A percentile compares a stretch with the other conserved stretches of the same genome.
Conservation (phyloP, 352 stramenopile genomes). For the Phytophthora ramorum region DNA sequence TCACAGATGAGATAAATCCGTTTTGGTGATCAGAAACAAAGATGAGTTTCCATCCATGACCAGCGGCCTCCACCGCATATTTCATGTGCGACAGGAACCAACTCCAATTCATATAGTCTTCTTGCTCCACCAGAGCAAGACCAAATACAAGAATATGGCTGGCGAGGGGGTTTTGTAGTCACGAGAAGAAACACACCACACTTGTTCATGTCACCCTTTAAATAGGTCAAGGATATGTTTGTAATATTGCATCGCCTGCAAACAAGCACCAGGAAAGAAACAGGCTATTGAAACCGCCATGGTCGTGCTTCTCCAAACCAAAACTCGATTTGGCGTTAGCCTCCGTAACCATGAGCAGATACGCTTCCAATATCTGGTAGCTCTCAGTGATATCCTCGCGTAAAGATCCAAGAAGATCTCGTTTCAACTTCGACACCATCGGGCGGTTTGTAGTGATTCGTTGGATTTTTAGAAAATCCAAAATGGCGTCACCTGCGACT, state of each 20-base stretch:
- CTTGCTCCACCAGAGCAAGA: neutral
- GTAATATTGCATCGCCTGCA: neutral
- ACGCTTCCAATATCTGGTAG: conserved; percentile 12
- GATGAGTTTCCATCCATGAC: neutral
- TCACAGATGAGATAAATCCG: conserved; percentile 1
- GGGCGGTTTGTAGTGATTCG: neutral
- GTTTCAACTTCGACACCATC: no score
- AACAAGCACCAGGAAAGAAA: conserved; percentile 1
- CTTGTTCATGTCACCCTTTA: conserved; percentile 13
- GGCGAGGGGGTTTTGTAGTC: no score
- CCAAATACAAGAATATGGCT: no score
- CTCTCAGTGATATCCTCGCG: neutral
- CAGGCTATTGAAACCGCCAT: neutral
- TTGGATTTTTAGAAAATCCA: neutral
- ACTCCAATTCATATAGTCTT: neutral
- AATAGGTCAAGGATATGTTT: conserved; percentile 6
- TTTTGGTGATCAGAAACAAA: conserved; percentile 13
- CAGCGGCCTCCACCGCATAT: neutral
- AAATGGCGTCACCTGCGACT: neutral
- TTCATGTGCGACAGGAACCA: neutral
- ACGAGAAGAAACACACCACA: conserved; percentile 1
- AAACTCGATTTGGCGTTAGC: neutral
- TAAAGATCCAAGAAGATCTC: neutral
- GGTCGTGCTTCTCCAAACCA: neutral
- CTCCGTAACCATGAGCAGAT: neutral